Evolutionary conservation across 257 asterid genomes (phyloP).

Genomic region (Solanum piurae): DNA sequence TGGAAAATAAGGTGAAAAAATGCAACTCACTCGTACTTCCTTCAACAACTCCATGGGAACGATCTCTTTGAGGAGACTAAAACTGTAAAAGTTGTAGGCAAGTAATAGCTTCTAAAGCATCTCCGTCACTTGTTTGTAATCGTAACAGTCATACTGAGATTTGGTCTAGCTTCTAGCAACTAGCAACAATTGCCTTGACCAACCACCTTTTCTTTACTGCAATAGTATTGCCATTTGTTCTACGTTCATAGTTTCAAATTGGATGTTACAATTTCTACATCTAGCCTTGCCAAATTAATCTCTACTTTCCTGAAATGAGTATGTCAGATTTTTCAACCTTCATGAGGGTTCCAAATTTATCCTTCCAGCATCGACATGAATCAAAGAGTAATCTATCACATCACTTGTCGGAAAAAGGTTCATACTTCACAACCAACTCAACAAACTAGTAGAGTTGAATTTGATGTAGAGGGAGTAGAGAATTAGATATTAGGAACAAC

Average conservation of each 20-base stretch:
- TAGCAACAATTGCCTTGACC: not conserved
- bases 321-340: not conserved
- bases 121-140: not conserved
- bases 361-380: not conserved
- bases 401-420: not conserved
- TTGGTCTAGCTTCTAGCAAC: not conserved
- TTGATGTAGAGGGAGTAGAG: not conserved
- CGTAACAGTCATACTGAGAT: not conserved
- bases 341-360: not conserved
- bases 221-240: not conserved
- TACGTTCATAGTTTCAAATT: not conserved
- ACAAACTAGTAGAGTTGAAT: not conserved
- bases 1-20: no score
- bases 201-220: not conserved
- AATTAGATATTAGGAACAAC: not conserved
- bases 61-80: no score
- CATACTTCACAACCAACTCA: not conserved
- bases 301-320: not conserved
- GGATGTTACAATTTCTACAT: not conserved
- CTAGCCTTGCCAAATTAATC: not conserved
- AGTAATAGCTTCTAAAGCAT: not conserved
- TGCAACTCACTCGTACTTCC: no score
- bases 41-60: no score
- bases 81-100: not conserved
- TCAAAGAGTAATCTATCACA: not conserved